Evolutionary conservation across 2,329 filamentous ascomycete species (phyloP).

Genomic region (Esteya vermicola): DNA sequence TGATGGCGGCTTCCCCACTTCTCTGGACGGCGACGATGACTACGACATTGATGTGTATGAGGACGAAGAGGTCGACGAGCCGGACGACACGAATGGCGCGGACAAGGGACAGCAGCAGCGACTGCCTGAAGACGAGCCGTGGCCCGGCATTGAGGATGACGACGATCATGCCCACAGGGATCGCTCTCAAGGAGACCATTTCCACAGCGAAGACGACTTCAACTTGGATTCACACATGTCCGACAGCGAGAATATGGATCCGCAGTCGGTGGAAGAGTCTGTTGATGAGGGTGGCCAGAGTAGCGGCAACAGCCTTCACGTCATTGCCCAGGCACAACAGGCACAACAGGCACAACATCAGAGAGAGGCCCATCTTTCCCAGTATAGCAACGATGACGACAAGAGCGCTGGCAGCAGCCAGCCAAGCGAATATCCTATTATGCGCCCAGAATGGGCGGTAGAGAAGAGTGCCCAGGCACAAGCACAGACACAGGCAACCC

Average conservation of each 20-base stretch:
- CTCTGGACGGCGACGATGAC: conserved; percentile 21
- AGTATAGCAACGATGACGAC: too few species aligned
- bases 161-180: background rate
- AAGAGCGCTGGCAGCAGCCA: conserved; percentile 25
- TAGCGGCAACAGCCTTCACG: conserved; percentile 1
- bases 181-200: too few species aligned
- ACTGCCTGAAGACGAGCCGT: conserved; percentile 39
- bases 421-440: conserved; percentile 43
- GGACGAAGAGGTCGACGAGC: conserved; percentile 10
- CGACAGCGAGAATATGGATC: conserved; percentile 38
- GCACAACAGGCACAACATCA: background rate
- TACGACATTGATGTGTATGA: conserved; percentile 17
- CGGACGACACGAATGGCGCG: conserved; percentile 10
- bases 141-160: conserved; percentile 40
- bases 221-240: conserved; percentile 18
- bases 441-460: conserved; percentile 21
- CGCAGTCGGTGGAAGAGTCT: too few species aligned
- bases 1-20: conserved; percentile 14
- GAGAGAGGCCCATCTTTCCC: too few species aligned
- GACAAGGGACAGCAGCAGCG: background rate
- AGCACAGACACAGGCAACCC: too few species aligned
- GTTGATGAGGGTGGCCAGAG: conserved; percentile 6
- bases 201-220: too few species aligned
- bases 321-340: too few species aligned
- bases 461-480: background rate